phyloP scores from a whole-genome alignment of 176 grass and related monocot genomes.

The Hordeum marinum region DNA sequence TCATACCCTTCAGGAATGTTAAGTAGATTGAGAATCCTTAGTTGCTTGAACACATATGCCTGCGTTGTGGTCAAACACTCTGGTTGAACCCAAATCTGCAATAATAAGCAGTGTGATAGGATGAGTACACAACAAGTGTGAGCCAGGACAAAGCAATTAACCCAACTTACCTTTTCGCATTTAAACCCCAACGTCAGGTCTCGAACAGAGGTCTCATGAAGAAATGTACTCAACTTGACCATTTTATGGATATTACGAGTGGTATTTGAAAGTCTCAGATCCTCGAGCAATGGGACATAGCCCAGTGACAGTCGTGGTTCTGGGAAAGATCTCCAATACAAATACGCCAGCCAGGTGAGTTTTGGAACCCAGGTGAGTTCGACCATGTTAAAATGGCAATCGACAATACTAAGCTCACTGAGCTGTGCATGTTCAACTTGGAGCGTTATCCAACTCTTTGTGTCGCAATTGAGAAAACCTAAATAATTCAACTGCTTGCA shows the following conservation, averaged over 20 bases:
- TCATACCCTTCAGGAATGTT: not conserved
- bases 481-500: not conserved
- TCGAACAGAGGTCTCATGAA: not conserved
- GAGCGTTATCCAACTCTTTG: not conserved
- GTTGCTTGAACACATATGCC: not conserved
- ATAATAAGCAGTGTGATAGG: not conserved
- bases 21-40: not conserved
- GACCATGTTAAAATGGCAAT: not conserved
- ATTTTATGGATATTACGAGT: not conserved
- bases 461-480: not conserved
- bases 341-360: not conserved
- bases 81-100: not conserved
- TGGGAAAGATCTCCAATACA: not conserved
- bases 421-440: not conserved
- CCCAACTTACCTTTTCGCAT: not conserved
- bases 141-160: not conserved
- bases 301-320: not conserved
- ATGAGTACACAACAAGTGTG: not conserved
- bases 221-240: not conserved
- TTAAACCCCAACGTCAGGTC: not conserved
- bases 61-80: not conserved
- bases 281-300: not conserved
- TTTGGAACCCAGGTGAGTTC: not conserved
- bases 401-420: not conserved
- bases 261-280: not conserved